Conservation (phyloP, 495 filamentous ascomycete species). For the Penicillium bialowiezense region DNA sequence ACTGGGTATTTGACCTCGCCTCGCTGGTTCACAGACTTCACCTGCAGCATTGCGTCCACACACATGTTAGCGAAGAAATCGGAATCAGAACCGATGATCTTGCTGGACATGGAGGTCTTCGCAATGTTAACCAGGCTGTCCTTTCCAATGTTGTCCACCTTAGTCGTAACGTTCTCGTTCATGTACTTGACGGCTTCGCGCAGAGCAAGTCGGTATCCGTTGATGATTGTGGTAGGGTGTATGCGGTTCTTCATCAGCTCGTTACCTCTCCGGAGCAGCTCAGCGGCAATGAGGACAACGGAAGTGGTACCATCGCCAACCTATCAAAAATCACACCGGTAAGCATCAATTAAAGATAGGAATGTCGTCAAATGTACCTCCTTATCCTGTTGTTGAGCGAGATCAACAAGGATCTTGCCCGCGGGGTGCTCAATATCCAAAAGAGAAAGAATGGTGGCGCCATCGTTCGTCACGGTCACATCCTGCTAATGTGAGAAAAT, state of each 20-base stretch:
- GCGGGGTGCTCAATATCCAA: slow-evolving; percentile 97
- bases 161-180: slow-evolving; percentile 94
- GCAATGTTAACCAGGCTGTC: slow-evolving; percentile 93
- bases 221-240: slow-evolving; percentile 99
- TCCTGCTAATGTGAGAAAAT: slow-evolving; percentile 57
- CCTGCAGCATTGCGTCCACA: slow-evolving; percentile 93
- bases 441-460: slow-evolving; percentile 91
- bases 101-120: slow-evolving; percentile 98
- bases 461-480: slow-evolving; percentile 98
- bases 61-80: slow-evolving; percentile 98
- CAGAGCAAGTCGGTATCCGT: slow-evolving; percentile 91
- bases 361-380: slow-evolving; percentile 52
- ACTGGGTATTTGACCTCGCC: slow-evolving; percentile 95
- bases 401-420: slow-evolving; percentile 95
- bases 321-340: slow-evolving; percentile 29
- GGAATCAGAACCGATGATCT: slow-evolving; percentile 94
- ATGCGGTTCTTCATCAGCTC: slow-evolving; percentile 99
- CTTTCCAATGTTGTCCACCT: slow-evolving; percentile 84
- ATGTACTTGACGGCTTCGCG: slow-evolving; percentile 98
- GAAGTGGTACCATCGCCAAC: slow-evolving; percentile 98
- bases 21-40: slow-evolving; percentile 88
- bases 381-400: slow-evolving; percentile 98
- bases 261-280: slow-evolving; percentile 91
- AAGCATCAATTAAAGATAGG: not conserved
- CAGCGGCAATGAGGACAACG: slow-evolving; percentile 94